Base-by-base conservation (phyloP, 2,329 filamentous ascomycete genomes). In the Scedosporium apiospermum region DNA sequence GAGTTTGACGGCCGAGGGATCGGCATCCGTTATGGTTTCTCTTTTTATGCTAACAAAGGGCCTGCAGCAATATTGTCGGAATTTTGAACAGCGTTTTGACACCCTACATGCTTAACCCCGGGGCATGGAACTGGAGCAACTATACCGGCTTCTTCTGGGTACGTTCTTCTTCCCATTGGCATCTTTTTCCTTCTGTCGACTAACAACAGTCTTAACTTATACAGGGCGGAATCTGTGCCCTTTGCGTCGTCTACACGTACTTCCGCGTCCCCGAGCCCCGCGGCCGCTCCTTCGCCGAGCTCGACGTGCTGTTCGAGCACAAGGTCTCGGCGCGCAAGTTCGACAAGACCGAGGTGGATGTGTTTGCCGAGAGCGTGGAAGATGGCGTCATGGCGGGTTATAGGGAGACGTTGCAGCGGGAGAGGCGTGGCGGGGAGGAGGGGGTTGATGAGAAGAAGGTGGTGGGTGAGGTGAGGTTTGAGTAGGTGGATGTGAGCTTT, bases 301-400 rank as follows among this genome's bases (percentile, higher is more conserved):
- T 96, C 63, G 91, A 96, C 72, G 69, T 96, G 58, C 79, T 96
- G 58, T 96, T 96, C 69, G 90, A 96, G 76, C 81, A 84, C 65
- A 78, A 82, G 1, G 77, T 93, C 23, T 81, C 82, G 66, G 89
- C 90, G 6, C 80, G 91, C 68, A 88, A 91, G 69, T 96, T 95
- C 71, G 82, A 85, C 7, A 71, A 71, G 26, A 84, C 83, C 2
- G 69, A 81, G 64, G 82, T 85, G 7, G 78, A 86, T 63, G 83
- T 83, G 10, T 85, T 85, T 65, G 76, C 77, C 53, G 80, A 82
- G 68, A 71, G 73, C 9, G 73, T 85, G n/a, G 76, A 80, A 61
- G 75, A 74, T 30, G 74, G 75, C 27, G 73, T 82, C 3, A 72
- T 85, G 71, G 71, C 78, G 60, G 75, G 75, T 44, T 84, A 83